A percentile compares a stretch with the other conserved stretches of the same genome.
phyloP scores from a whole-genome alignment of 1,284 basidiomycete species.

The Afroboletus lepidellus region DNA sequence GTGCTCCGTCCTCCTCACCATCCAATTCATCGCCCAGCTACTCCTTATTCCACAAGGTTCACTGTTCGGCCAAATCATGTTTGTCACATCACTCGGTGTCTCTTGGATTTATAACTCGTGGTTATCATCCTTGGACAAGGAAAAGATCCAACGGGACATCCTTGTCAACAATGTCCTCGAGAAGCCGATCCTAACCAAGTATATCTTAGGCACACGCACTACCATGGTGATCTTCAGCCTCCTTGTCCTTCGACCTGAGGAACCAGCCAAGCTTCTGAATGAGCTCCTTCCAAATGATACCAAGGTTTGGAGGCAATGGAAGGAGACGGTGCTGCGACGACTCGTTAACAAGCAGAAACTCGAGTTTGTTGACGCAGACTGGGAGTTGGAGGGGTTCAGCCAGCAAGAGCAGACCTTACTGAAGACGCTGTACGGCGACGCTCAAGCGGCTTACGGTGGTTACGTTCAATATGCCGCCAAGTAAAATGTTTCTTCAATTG shows the following conservation, averaged over 20 bases:
- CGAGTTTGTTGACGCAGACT: background rate
- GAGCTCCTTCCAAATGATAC: constrained; percentile 20
- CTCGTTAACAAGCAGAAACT: background rate
- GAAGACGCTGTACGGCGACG: background rate
- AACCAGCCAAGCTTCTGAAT: constrained; percentile 9
- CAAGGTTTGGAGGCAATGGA: constrained; percentile 19
- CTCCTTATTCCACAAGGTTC: constrained; percentile 1
- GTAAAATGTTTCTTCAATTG: too few relatives aligned
- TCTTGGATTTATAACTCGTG: background rate
- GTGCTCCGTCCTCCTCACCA: background rate
- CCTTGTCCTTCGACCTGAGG: constrained; percentile 9
- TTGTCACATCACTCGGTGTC: background rate
- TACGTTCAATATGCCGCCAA: background rate
- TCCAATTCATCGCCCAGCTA: constrained; percentile 1
- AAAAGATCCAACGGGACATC: constrained; percentile 18
- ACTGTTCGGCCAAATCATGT: constrained; percentile 5
- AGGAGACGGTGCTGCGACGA: constrained; percentile 4
- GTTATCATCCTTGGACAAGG: constrained; percentile 14
- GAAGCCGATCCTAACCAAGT: constrained; percentile 1
- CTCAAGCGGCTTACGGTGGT: background rate
- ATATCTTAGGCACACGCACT: constrained; percentile 12
- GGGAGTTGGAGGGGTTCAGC: background rate
- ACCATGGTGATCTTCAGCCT: constrained; percentile 24
- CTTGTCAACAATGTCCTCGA: constrained; percentile 13
- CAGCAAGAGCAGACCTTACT: background rate